These are phyloP conservation scores for Aspergillus tamarii DNA, from an alignment of 2,329 filamentous ascomycete genomes.

Conservation along the genomic window DNA sequence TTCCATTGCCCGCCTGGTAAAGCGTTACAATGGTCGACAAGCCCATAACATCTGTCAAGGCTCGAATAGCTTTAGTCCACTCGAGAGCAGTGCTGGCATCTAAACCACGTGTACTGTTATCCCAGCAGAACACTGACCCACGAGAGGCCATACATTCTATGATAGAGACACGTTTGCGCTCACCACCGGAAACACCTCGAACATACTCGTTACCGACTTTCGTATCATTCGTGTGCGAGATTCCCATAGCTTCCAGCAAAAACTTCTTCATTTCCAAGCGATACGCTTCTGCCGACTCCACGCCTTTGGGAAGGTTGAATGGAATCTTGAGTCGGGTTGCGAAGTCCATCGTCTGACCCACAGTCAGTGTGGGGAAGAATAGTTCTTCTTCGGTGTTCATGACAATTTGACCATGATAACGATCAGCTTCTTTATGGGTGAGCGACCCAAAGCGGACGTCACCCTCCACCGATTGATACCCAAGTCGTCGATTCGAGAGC, in stretches of 20 bases:
- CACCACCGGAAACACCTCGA: conserved; percentile 68
- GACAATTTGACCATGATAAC: conserved; percentile 59
- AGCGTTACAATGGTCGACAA: conserved; percentile 63
- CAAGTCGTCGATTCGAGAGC: conserved; percentile 65
- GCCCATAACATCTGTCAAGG: conserved; percentile 60
- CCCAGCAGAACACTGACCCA: conserved; percentile 65
- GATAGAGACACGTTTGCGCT: conserved; percentile 70
- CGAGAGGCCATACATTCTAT: conserved; percentile 63
- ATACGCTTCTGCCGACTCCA: conserved; percentile 5
- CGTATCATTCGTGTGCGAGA: conserved; percentile 47
- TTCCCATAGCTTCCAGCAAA: conserved; percentile 5
- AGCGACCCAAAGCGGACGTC: conserved; percentile 59
- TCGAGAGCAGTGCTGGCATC: conserved; percentile 68
- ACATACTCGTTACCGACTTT: conserved; percentile 67
- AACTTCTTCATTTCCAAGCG: conserved; percentile 6
- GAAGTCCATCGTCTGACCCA: conserved; percentile 53
- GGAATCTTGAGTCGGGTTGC: conserved; percentile 11
- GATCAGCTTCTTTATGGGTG: conserved; percentile 42
- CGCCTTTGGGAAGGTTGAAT: neutral
- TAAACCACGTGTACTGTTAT: conserved; percentile 65
- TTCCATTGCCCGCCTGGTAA: conserved; percentile 72
- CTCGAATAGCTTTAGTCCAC: conserved; percentile 63
- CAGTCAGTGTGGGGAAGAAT: conserved; percentile 54
- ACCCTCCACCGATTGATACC: conserved; percentile 61
- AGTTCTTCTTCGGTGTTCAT: conserved; percentile 57